These are phyloP conservation scores for Daldinia grandis DNA, from an alignment of 495 filamentous ascomycete species.

Conservation along the genomic window DNA sequence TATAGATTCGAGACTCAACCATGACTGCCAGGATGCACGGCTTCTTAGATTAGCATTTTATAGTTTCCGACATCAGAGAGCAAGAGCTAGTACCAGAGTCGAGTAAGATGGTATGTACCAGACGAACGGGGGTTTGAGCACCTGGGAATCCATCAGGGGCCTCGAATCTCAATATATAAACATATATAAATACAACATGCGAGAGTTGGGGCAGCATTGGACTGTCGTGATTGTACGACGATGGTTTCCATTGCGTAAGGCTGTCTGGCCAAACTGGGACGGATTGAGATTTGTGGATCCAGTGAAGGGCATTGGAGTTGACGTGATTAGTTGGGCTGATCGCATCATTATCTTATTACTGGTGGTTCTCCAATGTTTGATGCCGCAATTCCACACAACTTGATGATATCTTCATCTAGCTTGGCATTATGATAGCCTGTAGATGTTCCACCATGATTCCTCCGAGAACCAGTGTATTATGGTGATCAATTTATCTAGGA, in stretches of 20 bases:
- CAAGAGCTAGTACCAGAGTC: background rate
- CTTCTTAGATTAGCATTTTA: slow-evolving; percentile 1
- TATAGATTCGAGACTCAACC: slow-evolving; percentile 18
- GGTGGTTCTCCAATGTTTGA: slow-evolving; percentile 30
- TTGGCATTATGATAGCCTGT: slow-evolving; percentile 3
- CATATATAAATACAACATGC: slow-evolving; percentile 22
- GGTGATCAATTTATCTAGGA: background rate
- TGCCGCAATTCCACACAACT: slow-evolving; percentile 33
- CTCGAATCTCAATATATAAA: slow-evolving; percentile 20
- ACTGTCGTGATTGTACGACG: slow-evolving; percentile 39
- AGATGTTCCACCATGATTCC: background rate
- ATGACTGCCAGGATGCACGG: slow-evolving; percentile 25
- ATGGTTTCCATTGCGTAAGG: slow-evolving; percentile 37
- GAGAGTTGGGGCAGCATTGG: slow-evolving; percentile 29
- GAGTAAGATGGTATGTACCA: background rate
- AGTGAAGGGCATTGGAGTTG: slow-evolving; percentile 42
- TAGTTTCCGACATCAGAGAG: slow-evolving; percentile 4
- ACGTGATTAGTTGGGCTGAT: slow-evolving; percentile 47
- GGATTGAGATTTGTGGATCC: slow-evolving; percentile 42
- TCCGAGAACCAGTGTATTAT: background rate
- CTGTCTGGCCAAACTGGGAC: slow-evolving; percentile 36
- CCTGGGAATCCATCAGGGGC: slow-evolving; percentile 24
- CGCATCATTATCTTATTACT: slow-evolving; percentile 39
- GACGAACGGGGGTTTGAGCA: background rate
- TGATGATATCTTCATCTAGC: slow-evolving; percentile 29